Percentiles rank a stretch among this genome's conserved stretches.
These are phyloP conservation scores for Pontederia paniculata DNA, from an alignment of 176 grass and related monocot species.

Conservation along the genomic window DNA sequence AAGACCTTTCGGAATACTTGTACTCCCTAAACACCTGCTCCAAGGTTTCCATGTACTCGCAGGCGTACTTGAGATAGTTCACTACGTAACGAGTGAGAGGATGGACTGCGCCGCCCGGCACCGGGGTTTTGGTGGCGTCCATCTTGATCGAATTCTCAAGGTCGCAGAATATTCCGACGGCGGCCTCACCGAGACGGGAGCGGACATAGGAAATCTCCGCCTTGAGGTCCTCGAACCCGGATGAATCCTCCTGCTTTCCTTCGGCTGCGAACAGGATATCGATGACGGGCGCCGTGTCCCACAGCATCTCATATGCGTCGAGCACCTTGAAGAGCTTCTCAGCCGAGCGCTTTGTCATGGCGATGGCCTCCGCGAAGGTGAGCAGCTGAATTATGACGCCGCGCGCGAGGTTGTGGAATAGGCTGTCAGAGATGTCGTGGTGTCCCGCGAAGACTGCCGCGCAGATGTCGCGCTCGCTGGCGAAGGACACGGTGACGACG, in stretches of 20 bases:
- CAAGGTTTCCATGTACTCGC: slow-evolving; percentile 73
- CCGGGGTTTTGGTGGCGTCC: slow-evolving; percentile 38
- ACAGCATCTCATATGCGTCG: slow-evolving; percentile 78
- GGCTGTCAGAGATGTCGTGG: neutral
- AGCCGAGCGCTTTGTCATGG: slow-evolving; percentile 48
- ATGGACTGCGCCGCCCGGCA: slow-evolving; percentile 67
- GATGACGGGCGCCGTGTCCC: slow-evolving; percentile 32
- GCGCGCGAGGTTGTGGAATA: slow-evolving; percentile 44
- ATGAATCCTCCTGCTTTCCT: neutral
- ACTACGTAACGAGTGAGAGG: slow-evolving; percentile 72
- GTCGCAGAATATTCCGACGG: slow-evolving; percentile 68
- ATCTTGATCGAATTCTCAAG: slow-evolving; percentile 81
- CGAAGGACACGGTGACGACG: slow-evolving; percentile 26
- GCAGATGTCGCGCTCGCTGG: slow-evolving; percentile 52
- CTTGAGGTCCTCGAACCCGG: slow-evolving; percentile 28
- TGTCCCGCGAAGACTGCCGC: slow-evolving; percentile 34
- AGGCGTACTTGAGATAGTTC: slow-evolving; percentile 85
- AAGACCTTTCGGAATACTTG: slow-evolving; percentile 10
- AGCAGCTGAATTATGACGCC: slow-evolving; percentile 46
- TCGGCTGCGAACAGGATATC: slow-evolving; percentile 23
- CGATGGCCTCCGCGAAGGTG: slow-evolving; percentile 66
- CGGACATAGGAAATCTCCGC: slow-evolving; percentile 36
- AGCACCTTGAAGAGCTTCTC: slow-evolving; percentile 98
- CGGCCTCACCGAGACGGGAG: slow-evolving; percentile 51
- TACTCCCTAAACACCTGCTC: slow-evolving; percentile 76